Evolutionary conservation across 164 flowering plant species (phyloP), one percentile per base, ranked within the genome.

Genomic region (Aristolochia contorta): DNA sequence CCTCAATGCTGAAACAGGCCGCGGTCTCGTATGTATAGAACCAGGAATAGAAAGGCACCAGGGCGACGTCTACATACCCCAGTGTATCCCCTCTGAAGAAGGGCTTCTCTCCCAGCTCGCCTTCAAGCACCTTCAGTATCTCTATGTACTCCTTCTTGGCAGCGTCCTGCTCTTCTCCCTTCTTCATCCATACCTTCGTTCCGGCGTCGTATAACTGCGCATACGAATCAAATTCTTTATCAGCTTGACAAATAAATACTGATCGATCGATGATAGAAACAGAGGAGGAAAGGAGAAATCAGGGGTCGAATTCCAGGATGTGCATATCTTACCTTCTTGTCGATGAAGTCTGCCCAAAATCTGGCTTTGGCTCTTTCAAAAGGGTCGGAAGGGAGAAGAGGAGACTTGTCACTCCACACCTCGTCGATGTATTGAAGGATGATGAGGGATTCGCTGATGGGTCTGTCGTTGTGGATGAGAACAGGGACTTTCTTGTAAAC

Each of bases 301-400:
- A 30, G 12, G 14, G 16, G 16, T 2, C 12, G 2, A 24, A 22
- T 18, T 3, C n/a, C n/a, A n/a, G n/a, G n/a, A n/a, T n/a, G n/a
- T n/a, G n/a, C n/a, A 18, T 27, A 15, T 10, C 9, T 24, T n/a
- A 61, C 70, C 65, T 61, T 67, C 43, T 67, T 61, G 32, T 63
- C 67, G 3, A 51, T 48, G 62, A 48, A 68, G 21, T 68, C 63
- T n/a, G 59, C 63, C 71, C 71, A 68, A 56, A 68, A 68, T 58
- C 58, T 57, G 54, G 67, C 67, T 7, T 58, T 47, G 22, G 71
- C 62, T 10, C 58, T 23, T n/a, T 50, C 32, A 46, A 51, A 57
- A 19, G 67, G 67, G 54, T 68, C 67, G 13, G 54, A 8, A 21
- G 67, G 71, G 59, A 67, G 14, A 50, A 68, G 43, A n/a, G 71